Evolutionary conservation across 148 eudicot genomes (phyloP).

Genomic region (Silene conica): DNA sequence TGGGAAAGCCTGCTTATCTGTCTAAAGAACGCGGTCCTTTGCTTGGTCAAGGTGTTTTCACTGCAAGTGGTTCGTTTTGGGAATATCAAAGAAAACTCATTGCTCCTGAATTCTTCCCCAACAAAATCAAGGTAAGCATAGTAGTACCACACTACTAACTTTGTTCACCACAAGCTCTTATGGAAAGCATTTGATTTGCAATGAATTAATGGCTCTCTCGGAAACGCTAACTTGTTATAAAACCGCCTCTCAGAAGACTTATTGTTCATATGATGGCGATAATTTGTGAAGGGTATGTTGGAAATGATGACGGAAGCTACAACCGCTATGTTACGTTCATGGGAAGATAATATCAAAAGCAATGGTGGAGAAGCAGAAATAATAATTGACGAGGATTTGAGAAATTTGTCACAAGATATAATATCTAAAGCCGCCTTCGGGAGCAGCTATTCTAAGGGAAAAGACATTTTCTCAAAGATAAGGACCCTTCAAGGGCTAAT

Average conservation of each 20-base stretch:
- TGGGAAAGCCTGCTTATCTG: conserved; percentile 53
- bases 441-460: conserved; percentile 45
- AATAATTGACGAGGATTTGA: conserved; percentile 43
- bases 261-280: background rate
- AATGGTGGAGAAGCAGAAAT: conserved; percentile 38
- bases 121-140: conserved; percentile 67
- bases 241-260: background rate
- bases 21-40: conserved; percentile 52
- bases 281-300: conserved; percentile 43
- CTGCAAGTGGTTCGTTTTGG: conserved; percentile 55
- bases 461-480: conserved; percentile 47
- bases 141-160: too few species aligned
- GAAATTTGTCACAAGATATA: conserved; percentile 56
- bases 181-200: too few species aligned
- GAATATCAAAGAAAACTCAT: conserved; percentile 49
- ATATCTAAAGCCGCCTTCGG: conserved; percentile 67
- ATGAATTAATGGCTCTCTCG: too few species aligned
- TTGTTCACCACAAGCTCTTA: too few species aligned
- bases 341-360: conserved; percentile 36
- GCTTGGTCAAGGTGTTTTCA: conserved; percentile 47
- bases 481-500: conserved; percentile 37
- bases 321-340: conserved; percentile 28
- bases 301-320: conserved; percentile 44
- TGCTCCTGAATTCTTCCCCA: conserved; percentile 50
- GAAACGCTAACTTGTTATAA: background rate